phyloP scores from a whole-genome alignment of 768 basidiomycete genomes.

The Russula sp. region DNA sequence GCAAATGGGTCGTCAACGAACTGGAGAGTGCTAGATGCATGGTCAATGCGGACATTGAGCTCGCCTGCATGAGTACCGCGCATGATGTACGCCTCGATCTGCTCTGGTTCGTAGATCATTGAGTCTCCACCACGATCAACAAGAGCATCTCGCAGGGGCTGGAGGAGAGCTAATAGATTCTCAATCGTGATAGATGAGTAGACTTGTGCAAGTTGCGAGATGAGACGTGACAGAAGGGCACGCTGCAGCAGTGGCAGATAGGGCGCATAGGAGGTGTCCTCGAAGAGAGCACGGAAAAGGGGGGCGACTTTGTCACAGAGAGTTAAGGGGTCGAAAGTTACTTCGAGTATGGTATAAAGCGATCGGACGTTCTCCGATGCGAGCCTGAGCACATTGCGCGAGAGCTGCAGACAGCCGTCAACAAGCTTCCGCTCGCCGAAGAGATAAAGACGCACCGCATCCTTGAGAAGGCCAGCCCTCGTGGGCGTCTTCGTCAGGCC shows the following conservation, averaged over 20 bases:
- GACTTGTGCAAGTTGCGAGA: conserved; percentile 87
- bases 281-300: conserved; percentile 53
- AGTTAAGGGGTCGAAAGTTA: conserved; percentile 86
- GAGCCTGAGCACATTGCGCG: conserved; percentile 75
- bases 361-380: conserved; percentile 65
- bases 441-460: conserved; percentile 55
- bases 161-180: conserved; percentile 70
- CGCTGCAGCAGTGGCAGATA: conserved; percentile 88
- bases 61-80: conserved; percentile 84
- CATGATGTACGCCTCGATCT: conserved; percentile 90
- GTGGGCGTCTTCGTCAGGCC: conserved; percentile 81
- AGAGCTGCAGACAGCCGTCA: conserved; percentile 43
- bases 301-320: conserved; percentile 76
- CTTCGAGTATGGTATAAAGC: conserved; percentile 85
- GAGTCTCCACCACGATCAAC: conserved; percentile 35
- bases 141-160: conserved; percentile 56
- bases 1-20: conserved; percentile 76
- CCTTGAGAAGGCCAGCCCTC: conserved; percentile 74
- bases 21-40: conserved; percentile 73
- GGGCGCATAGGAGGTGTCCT: conserved; percentile 56
- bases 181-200: conserved; percentile 81
- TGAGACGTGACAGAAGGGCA: conserved; percentile 83
- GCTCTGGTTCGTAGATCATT: conserved; percentile 54
- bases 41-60: conserved; percentile 80
- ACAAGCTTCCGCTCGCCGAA: background rate